These are phyloP conservation scores for Bromus sterilis DNA, from an alignment of 176 grass and related monocot species.

Conservation along the genomic window DNA sequence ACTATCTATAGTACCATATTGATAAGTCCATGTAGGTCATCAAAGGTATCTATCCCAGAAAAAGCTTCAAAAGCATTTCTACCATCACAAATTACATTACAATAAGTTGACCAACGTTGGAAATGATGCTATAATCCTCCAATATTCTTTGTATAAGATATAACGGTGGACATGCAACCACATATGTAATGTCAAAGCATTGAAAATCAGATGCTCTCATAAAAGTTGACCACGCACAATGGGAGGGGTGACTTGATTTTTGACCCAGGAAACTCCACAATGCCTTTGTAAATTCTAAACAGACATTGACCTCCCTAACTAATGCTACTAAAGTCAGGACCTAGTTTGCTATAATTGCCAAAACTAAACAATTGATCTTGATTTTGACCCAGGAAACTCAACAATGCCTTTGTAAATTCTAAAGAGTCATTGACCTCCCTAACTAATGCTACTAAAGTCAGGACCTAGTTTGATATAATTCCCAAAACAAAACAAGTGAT, in stretches of 20 bases:
- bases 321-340: background rate
- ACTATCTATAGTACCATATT: background rate
- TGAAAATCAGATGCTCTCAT: background rate
- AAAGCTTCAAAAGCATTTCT: background rate
- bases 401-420: background rate
- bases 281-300: background rate
- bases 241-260: background rate
- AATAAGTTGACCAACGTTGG: background rate
- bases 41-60: background rate
- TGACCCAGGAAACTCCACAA: background rate
- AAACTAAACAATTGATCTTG: background rate
- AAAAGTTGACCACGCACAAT: background rate
- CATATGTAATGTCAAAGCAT: background rate
- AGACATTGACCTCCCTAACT: background rate
- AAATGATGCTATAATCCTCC: background rate
- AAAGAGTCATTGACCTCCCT: background rate
- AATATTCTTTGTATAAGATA: background rate
- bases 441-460: background rate
- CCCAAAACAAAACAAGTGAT: background rate
- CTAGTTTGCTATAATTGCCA: background rate
- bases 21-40: background rate
- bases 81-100: background rate
- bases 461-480: background rate
- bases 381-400: no score
- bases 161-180: background rate